Evolutionary conservation across 1,139 yeast species (phyloP).

Genomic region (Taiozyma sp.): DNA sequence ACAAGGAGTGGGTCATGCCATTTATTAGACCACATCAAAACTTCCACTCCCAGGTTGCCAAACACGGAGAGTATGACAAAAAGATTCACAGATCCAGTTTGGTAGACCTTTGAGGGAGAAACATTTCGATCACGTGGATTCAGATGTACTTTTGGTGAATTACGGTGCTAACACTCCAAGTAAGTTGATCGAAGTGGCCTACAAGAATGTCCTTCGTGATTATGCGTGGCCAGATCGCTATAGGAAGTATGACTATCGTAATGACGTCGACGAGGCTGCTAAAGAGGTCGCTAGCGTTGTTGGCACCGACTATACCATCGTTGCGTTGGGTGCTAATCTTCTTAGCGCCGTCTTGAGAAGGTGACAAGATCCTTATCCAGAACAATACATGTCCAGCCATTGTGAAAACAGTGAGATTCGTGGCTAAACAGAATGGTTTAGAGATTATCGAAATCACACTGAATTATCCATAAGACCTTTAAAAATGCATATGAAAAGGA

Average conservation of each 20-base stretch:
- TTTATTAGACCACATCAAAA: no score
- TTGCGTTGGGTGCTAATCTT: constrained; percentile 35
- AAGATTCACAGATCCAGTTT: constrained; percentile 27
- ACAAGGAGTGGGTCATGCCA: no score
- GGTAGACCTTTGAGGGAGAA: constrained; percentile 43
- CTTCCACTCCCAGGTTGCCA: no score
- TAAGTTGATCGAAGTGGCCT: constrained; percentile 5
- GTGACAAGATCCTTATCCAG: constrained; percentile 49
- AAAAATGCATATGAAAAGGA: constrained; percentile 27
- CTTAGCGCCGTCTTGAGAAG: constrained; percentile 54
- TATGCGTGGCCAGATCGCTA: constrained; percentile 11
- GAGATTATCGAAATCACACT: constrained; percentile 40
- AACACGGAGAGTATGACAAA: neutral
- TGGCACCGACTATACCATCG: constrained; percentile 4
- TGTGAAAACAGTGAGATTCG: constrained; percentile 44
- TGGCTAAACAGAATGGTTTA: constrained; percentile 38
- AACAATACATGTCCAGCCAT: constrained; percentile 57
- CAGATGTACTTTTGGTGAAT: constrained; percentile 7
- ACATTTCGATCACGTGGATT: constrained; percentile 30
- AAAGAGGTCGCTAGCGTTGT: constrained; percentile 5
- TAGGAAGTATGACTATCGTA: constrained; percentile 8
- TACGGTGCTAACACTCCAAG: constrained; percentile 12
- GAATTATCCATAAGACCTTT: constrained; percentile 41
- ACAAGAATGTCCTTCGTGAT: constrained; percentile 4
- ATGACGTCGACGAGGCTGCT: constrained; percentile 6